Evolutionary conservation across 2,329 filamentous ascomycete species (phyloP).

Genomic region (Sodiomyces alkalinus): DNA sequence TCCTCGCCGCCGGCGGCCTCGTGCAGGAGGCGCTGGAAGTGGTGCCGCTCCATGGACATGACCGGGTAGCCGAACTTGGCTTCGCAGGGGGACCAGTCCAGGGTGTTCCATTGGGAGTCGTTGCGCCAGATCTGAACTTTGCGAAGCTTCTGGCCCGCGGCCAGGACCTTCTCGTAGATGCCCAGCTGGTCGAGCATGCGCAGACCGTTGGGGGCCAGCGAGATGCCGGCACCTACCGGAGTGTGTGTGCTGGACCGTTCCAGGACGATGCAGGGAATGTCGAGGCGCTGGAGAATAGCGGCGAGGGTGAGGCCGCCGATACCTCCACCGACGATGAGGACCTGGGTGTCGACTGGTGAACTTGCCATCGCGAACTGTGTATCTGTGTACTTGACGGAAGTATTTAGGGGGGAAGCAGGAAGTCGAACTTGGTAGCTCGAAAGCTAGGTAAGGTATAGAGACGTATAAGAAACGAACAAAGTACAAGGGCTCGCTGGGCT

Average conservation of each 20-base stretch:
- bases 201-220: slow-evolving; percentile 8
- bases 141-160: slow-evolving; percentile 5
- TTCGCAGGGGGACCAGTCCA: slow-evolving; percentile 4
- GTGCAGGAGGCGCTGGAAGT: slow-evolving; percentile 7
- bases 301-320: slow-evolving; percentile 10
- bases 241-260: slow-evolving; percentile 5
- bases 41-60: slow-evolving; percentile 7
- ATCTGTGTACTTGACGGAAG: too few relatives aligned
- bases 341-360: slow-evolving; percentile 2
- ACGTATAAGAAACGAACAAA: too few relatives aligned
- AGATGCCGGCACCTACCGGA: slow-evolving; percentile 9
- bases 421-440: too few relatives aligned
- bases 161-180: slow-evolving; percentile 4
- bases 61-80: slow-evolving; percentile 6
- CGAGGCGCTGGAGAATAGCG: slow-evolving; percentile 6
- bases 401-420: too few relatives aligned
- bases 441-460: too few relatives aligned
- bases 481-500: too few relatives aligned
- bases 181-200: slow-evolving; percentile 8
- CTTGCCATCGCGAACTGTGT: too few relatives aligned
- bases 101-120: slow-evolving; percentile 5
- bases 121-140: slow-evolving; percentile 8
- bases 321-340: slow-evolving; percentile 11
- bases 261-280: slow-evolving; percentile 8
- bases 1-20: slow-evolving; percentile 5